Percentiles rank a stretch among this genome's conserved stretches.
Conservation (phyloP, 768 basidiomycete genomes). For the Gloeostereum incarnatum region DNA sequence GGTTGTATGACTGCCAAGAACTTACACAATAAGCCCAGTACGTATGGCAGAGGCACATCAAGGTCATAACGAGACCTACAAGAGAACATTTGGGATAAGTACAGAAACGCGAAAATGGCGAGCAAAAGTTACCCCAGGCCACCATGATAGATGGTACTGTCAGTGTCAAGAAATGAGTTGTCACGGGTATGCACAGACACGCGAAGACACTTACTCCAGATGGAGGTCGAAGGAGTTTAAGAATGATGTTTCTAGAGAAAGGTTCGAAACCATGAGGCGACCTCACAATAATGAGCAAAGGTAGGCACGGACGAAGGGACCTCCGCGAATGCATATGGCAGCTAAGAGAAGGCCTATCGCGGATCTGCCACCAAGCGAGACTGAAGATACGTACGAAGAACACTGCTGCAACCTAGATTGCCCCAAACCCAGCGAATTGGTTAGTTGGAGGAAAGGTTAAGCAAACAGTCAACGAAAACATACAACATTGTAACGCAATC, state of each 20-base stretch:
- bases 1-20: constrained; percentile 24
- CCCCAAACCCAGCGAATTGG: constrained; percentile 10
- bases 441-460: neutral
- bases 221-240: constrained; percentile 21
- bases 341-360: constrained; percentile 10
- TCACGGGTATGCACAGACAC: neutral
- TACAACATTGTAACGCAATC: constrained; percentile 25
- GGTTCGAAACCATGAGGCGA: neutral
- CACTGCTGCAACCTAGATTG: constrained; percentile 20
- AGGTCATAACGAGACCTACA: neutral
- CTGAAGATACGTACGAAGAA: constrained; percentile 19
- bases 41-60: neutral
- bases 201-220: constrained; percentile 18
- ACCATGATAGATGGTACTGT: constrained; percentile 23
- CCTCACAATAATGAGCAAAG: too few species aligned
- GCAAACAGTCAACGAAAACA: constrained; percentile 3
- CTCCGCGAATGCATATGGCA: constrained; percentile 24
- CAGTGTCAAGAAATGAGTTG: neutral
- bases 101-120: neutral
- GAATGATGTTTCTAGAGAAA: constrained; percentile 18
- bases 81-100: constrained; percentile 15
- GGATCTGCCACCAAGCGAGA: neutral
- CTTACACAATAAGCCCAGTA: constrained; percentile 7
- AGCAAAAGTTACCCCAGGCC: constrained; percentile 17
- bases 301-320: constrained; percentile 16